Conservation (phyloP, 2,329 filamentous ascomycete genomes). For the Claviceps monticola region DNA sequence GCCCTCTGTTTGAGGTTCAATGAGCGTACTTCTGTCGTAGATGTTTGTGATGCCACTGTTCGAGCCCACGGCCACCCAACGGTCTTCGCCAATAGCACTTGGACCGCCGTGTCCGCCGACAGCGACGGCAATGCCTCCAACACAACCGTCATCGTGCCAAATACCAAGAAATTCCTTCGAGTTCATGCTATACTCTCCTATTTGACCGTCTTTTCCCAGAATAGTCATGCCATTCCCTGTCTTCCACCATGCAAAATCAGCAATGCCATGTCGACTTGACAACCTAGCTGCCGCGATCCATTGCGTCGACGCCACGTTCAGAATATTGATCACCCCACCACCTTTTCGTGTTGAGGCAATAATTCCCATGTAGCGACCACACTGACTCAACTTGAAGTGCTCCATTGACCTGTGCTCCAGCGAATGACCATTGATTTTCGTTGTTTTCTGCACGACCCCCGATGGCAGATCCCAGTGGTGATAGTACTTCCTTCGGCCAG, state of each 20-base stretch:
- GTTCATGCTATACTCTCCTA: conserved; percentile 74
- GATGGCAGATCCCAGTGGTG: conserved; percentile 84
- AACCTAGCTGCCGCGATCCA: conserved; percentile 76
- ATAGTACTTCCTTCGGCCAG: conserved; percentile 79
- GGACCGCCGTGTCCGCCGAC: conserved; percentile 59
- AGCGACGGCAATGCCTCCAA: conserved; percentile 69
- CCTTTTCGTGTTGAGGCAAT: conserved; percentile 70
- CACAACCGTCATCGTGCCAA: conserved; percentile 83
- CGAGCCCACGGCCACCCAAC: conserved; percentile 81
- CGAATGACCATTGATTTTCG: conserved; percentile 58
- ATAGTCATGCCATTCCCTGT: conserved; percentile 71
- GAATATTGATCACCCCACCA: conserved; percentile 74
- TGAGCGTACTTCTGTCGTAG: conserved; percentile 66
- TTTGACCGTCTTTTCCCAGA: conserved; percentile 72
- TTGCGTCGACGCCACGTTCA: conserved; percentile 68
- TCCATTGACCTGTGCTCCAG: conserved; percentile 87
- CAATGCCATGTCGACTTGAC: conserved; percentile 69
- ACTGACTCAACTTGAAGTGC: conserved; percentile 73
- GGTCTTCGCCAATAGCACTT: conserved; percentile 54
- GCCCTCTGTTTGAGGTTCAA: conserved; percentile 23
- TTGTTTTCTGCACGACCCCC: conserved; percentile 71
- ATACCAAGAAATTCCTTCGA: conserved; percentile 57
- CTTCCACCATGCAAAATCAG: conserved; percentile 88
- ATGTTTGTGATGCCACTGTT: conserved; percentile 83
- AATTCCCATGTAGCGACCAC: conserved; percentile 74